Percentiles rank a stretch among this genome's conserved stretches.
phyloP scores from a whole-genome alignment of 2,329 filamentous ascomycete genomes.

The Sordariomycetes sp. region DNA sequence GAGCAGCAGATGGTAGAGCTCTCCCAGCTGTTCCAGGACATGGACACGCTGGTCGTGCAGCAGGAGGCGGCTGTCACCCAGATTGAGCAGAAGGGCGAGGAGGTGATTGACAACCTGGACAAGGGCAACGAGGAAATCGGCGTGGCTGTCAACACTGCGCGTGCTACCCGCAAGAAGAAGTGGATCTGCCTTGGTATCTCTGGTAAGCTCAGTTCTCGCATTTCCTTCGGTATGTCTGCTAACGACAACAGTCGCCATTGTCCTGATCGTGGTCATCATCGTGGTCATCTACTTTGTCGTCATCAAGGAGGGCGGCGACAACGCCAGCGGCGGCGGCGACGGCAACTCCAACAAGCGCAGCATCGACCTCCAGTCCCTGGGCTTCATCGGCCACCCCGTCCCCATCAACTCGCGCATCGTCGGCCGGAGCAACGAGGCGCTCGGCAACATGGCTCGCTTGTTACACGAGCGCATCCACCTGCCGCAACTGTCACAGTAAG shows the following conservation, averaged over 20 bases:
- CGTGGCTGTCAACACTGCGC: constrained; percentile 72
- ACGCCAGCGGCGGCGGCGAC: constrained; percentile 5
- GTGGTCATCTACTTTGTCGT: constrained; percentile 40
- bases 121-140: constrained; percentile 79
- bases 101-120: constrained; percentile 74
- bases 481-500: constrained; percentile 13
- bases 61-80: constrained; percentile 73
- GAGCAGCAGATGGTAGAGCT: constrained; percentile 84
- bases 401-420: constrained; percentile 10
- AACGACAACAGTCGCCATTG: constrained; percentile 27
- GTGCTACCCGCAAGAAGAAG: constrained; percentile 83
- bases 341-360: constrained; percentile 19
- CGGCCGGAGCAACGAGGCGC: constrained; percentile 7
- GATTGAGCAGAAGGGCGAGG: constrained; percentile 81
- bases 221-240: constrained; percentile 1
- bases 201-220: constrained; percentile 30
- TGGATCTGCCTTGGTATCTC: constrained; percentile 84
- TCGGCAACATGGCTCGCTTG: constrained; percentile 9
- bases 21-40: constrained; percentile 78
- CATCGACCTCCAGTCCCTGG: constrained; percentile 11
- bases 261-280: constrained; percentile 41
- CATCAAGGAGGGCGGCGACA: constrained; percentile 17
- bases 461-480: constrained; percentile 12
- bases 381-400: constrained; percentile 13
- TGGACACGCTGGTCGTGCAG: constrained; percentile 77